Percentiles rank a stretch among this genome's conserved stretches.
Conservation (phyloP, 495 filamentous ascomycete species). For the Penicillium coprophilum region DNA sequence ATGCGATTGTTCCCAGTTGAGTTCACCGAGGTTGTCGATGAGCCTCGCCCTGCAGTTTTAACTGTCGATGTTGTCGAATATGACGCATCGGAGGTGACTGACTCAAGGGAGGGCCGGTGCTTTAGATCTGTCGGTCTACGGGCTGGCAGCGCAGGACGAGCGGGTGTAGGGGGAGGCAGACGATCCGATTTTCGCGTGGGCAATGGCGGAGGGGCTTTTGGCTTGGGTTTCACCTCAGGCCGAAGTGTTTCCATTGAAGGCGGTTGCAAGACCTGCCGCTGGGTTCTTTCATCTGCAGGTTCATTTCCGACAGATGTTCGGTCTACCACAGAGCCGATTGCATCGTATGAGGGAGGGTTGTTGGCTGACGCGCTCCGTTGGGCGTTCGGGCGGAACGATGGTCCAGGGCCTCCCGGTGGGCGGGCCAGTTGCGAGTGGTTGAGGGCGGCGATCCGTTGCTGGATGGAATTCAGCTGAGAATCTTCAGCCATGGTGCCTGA, state of each 20-base stretch:
- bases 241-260: slow-evolving; percentile 23
- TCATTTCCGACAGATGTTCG: slow-evolving; percentile 45
- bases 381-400: slow-evolving; percentile 34
- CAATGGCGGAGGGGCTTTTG: slow-evolving; percentile 49
- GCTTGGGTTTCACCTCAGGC: slow-evolving; percentile 38
- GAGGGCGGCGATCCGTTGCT: slow-evolving; percentile 58
- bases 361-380: slow-evolving; percentile 48
- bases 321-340: slow-evolving; percentile 33
- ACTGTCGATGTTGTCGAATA: slow-evolving; percentile 39
- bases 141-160: slow-evolving; percentile 39
- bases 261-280: slow-evolving; percentile 24
- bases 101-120: slow-evolving; percentile 36
- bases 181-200: slow-evolving; percentile 47
- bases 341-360: slow-evolving; percentile 43
- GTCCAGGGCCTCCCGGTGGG: slow-evolving; percentile 21
- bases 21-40: slow-evolving; percentile 39
- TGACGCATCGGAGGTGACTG: slow-evolving; percentile 40
- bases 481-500: slow-evolving; percentile 35
- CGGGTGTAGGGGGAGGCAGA: slow-evolving; percentile 45
- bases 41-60: slow-evolving; percentile 30
- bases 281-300: slow-evolving; percentile 29
- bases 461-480: slow-evolving; percentile 50
- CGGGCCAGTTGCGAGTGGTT: slow-evolving; percentile 57
- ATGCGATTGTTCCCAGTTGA: slow-evolving; percentile 25
- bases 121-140: slow-evolving; percentile 39